A percentile compares a stretch with the other conserved stretches of the same genome.
These are phyloP conservation scores for Stentor coeruleus DNA, from an alignment of 73 alveolate genomes.

Conservation along the genomic window DNA sequence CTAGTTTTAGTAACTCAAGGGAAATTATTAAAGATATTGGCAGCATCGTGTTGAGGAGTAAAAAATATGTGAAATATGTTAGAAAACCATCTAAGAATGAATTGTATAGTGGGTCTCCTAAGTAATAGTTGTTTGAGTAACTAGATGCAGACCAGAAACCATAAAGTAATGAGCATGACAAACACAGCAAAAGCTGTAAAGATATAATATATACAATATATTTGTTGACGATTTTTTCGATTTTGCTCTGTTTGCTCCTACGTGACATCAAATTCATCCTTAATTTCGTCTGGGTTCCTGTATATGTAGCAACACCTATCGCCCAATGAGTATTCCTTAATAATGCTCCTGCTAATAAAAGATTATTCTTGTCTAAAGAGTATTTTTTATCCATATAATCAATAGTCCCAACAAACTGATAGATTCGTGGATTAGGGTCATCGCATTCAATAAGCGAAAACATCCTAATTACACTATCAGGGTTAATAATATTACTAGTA, in stretches of 20 bases:
- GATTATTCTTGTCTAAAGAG: slow-evolving; percentile 58
- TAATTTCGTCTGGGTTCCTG: slow-evolving; percentile 64
- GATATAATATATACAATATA: background rate
- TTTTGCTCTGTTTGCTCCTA: slow-evolving; percentile 16
- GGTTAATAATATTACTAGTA: background rate
- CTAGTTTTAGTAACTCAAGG: slow-evolving; percentile 90
- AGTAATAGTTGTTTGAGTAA: slow-evolving; percentile 25
- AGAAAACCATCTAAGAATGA: slow-evolving; percentile 49
- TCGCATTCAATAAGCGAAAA: background rate
- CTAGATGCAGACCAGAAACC: slow-evolving; percentile 28
- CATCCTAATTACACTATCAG: background rate
- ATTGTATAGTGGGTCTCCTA: background rate
- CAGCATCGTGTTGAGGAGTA: slow-evolving; percentile 90
- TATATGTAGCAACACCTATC: slow-evolving; percentile 86
- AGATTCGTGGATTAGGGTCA: slow-evolving; percentile 19
- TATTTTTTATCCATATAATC: background rate
- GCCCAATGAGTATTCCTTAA: slow-evolving; percentile 85
- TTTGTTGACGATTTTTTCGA: slow-evolving; percentile 10
- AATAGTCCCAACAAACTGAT: slow-evolving; percentile 14
- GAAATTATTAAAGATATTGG: slow-evolving; percentile 95
- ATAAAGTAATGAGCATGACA: slow-evolving; percentile 26
- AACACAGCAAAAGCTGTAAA: background rate
- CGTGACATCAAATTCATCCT: background rate
- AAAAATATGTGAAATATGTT: slow-evolving; percentile 87
- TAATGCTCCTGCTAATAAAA: slow-evolving; percentile 90